phyloP scores from a whole-genome alignment of 495 filamentous ascomycete genomes.

The Aspergillus haitiensis region DNA sequence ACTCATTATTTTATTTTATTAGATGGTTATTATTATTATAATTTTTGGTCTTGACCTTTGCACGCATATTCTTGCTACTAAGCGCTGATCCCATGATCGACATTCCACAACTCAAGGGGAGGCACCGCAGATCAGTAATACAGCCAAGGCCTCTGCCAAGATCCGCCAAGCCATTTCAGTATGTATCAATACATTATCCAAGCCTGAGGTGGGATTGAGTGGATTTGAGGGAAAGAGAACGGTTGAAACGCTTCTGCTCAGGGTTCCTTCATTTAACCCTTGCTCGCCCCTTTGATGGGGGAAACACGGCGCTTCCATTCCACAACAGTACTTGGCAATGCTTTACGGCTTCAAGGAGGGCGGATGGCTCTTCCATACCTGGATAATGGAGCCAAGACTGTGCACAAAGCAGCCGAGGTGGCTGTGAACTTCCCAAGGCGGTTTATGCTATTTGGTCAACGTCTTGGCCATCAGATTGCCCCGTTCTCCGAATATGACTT shows the following conservation, averaged over 20 bases:
- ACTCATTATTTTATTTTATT: too few species aligned
- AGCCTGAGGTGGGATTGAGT: background rate
- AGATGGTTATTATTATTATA: background rate
- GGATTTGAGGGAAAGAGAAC: background rate
- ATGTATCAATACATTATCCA: constrained; percentile 12
- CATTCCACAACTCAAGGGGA: constrained; percentile 18
- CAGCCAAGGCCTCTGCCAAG: constrained; percentile 30
- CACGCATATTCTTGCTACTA: constrained; percentile 5
- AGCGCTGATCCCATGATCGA: constrained; percentile 25
- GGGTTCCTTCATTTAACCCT: constrained; percentile 14
- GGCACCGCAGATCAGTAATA: constrained; percentile 20
- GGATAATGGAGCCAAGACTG: too few species aligned
- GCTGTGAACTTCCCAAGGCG: background rate
- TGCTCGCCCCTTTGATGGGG: constrained; percentile 17
- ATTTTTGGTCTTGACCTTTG: background rate
- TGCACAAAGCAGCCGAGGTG: background rate
- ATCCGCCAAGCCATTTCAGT: constrained; percentile 19
- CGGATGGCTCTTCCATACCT: background rate
- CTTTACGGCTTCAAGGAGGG: constrained; percentile 12
- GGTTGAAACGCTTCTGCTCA: background rate
- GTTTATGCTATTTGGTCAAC: background rate
- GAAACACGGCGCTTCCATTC: constrained; percentile 21
- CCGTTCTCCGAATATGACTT: background rate
- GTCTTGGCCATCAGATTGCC: background rate
- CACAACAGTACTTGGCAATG: constrained; percentile 33